Conservation (phyloP, 2,329 filamentous ascomycete species). For the Pseudogymnoascus sp. region DNA sequence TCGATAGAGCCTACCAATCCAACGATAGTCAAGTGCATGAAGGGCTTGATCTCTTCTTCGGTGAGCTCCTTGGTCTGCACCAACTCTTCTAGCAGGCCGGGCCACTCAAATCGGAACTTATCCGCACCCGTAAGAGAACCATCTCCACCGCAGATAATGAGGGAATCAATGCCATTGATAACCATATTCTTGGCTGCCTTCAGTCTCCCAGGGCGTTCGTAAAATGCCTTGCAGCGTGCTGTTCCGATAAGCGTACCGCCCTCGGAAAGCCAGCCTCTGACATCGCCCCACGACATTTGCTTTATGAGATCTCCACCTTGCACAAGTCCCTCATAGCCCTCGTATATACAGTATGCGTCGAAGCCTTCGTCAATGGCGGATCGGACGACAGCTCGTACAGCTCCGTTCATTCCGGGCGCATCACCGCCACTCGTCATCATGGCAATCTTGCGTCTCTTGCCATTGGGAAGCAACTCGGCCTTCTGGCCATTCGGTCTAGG, state of each 20-base stretch:
- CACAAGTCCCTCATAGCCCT: conserved; percentile 93
- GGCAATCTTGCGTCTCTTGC: conserved; percentile 40
- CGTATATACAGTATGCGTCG: conserved; percentile 74
- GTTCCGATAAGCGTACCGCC: conserved; percentile 95
- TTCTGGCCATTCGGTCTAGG: not conserved
- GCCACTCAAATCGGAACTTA: conserved; percentile 88
- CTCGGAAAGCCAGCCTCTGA: conserved; percentile 86
- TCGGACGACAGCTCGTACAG: conserved; percentile 69
- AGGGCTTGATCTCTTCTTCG: conserved; percentile 61
- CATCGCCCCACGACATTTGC: conserved; percentile 84
- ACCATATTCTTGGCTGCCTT: conserved; percentile 92
- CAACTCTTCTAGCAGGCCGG: conserved; percentile 75
- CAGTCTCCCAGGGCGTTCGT: conserved; percentile 75
- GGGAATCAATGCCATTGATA: conserved; percentile 81
- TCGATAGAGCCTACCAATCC: conserved; percentile 95
- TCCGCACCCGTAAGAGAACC: conserved; percentile 94
- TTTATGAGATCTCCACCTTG: conserved; percentile 81
- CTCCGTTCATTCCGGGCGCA: conserved; percentile 67
- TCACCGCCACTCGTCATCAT: conserved; percentile 69
- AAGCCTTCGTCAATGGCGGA: conserved; percentile 81
- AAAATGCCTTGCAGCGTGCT: conserved; percentile 86
- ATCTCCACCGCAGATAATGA: conserved; percentile 95
- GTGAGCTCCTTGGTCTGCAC: conserved; percentile 65
- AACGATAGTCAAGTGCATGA: conserved; percentile 87
- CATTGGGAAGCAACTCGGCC: conserved; percentile 11